phyloP scores from a whole-genome alignment of 306 rosid species.

The Quercus gilva region DNA sequence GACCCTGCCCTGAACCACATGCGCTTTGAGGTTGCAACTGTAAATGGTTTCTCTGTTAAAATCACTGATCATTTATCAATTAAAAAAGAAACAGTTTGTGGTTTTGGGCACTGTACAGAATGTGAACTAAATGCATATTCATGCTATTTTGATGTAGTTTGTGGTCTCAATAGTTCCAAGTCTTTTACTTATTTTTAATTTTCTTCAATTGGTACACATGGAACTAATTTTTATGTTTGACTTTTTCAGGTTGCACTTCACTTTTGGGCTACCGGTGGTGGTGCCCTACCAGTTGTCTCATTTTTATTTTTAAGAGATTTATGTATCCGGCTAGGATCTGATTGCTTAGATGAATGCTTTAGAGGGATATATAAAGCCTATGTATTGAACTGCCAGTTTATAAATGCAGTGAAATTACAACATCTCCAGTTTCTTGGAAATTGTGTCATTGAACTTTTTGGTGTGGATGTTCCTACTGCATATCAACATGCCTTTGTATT shows the following conservation, averaged over 20 bases:
- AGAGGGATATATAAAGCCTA: slow-evolving; percentile 93
- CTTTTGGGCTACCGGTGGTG: slow-evolving; percentile 97
- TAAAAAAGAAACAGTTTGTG: not conserved
- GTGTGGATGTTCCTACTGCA: slow-evolving; percentile 76
- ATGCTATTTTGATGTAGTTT: not conserved
- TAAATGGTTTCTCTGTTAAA: too few relatives aligned
- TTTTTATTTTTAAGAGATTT: slow-evolving; percentile 75
- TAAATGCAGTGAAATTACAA: slow-evolving; percentile 74
- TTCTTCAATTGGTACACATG: not conserved
- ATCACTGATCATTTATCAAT: too few relatives aligned
- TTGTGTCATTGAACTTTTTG: slow-evolving; percentile 74
- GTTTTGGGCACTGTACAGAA: not conserved
- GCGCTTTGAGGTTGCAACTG: too few relatives aligned
- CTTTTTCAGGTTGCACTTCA: slow-evolving; percentile 76
- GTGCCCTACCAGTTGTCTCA: slow-evolving; percentile 79
- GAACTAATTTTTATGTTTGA: not conserved
- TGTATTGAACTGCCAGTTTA: slow-evolving; percentile 87
- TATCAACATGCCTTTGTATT: slow-evolving; percentile 90
- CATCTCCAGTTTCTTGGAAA: slow-evolving; percentile 82
- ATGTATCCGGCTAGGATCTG: slow-evolving; percentile 81
- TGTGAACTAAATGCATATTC: not conserved
- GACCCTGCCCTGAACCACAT: not conserved
- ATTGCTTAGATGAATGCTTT: slow-evolving; percentile 84
- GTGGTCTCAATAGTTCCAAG: not conserved
- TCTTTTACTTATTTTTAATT: not conserved